Percentiles rank a stretch among this genome's conserved stretches.
Evolutionary conservation across 2,329 filamentous ascomycete species (phyloP).

Genomic region (Alternaria ethzedia): DNA sequence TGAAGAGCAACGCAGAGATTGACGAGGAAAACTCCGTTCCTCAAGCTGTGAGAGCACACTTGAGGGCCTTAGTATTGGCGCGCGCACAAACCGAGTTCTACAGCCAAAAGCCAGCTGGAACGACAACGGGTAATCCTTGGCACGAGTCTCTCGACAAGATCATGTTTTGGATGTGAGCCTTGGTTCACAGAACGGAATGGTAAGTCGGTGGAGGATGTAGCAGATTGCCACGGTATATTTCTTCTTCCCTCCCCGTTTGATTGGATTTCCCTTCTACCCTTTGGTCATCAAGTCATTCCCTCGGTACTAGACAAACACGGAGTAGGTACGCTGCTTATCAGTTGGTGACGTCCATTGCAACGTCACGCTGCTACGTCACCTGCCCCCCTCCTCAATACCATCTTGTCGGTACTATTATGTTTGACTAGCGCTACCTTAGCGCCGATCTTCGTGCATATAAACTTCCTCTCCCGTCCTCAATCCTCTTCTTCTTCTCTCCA

Average conservation of each 20-base stretch:
- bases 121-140: background rate
- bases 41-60: too few species aligned
- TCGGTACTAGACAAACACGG: background rate
- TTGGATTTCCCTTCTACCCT: background rate
- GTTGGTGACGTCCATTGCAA: background rate
- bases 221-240: accelerated
- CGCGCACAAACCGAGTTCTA: too few species aligned
- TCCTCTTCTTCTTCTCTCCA: background rate
- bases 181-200: background rate
- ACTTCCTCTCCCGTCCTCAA: background rate
- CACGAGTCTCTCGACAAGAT: background rate
- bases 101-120: too few species aligned
- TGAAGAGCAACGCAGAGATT: too few species aligned
- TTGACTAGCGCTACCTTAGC: background rate
- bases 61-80: too few species aligned
- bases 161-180: background rate
- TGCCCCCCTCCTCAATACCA: background rate
- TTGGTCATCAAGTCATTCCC: background rate
- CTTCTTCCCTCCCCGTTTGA: background rate
- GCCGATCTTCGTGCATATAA: background rate
- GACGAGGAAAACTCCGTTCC: too few species aligned
- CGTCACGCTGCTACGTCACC: background rate
- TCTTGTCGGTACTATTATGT: background rate
- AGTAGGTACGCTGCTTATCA: background rate
- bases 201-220: background rate